Base-by-base conservation (phyloP, 257 asterid species). In the Ajuga chamaepitys region DNA sequence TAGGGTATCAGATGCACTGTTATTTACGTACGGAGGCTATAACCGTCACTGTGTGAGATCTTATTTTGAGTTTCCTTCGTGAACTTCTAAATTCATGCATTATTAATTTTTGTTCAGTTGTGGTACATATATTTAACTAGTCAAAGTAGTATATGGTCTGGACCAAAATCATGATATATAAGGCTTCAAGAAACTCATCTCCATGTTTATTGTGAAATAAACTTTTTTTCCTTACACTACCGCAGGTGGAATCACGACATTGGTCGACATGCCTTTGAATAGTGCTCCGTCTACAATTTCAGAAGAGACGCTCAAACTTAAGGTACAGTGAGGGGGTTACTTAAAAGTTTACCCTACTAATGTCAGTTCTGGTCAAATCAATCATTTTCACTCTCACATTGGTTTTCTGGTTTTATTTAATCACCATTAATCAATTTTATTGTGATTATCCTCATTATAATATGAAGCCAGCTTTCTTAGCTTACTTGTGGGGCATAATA, bases 261-360 rank as follows among this genome's bases (percentile, higher is more conserved):
- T 94, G 83, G 75, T 94, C 63, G 99, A 94, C 75, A 94, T 94
- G 99, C 99, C 99, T 64, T 86, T 94, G 68, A 94, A 94, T 73
- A 89, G 85, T 74, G 44, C 35, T 48, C 99, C 99, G 14, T 88
- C 97, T 20, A 94, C 99, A 63, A 86, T 86, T 75, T 86, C 96
- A 42, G 91, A 79, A 80, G 97, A 86, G 71, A 76, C 95, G 53
- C 88, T 94, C 41, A 79, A 78, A 65, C 95, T 90, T 67, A 94
- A 90, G 97, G 99, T 89, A 74, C 24, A 52, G 13, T 47, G 17
- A 25, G 21, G 32, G 42, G 18, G 38, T n/a, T n/a, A n/a, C 66
- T 28, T 30, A 44, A 21, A n/a, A 42, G 7, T 41, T 44, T 32
- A 59, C 46, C 69, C 34, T 25, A 20, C 37, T 65, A 60, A 17